A percentile compares a stretch with the other conserved stretches of the same genome.
phyloP scores from a whole-genome alignment of 305 asterid genomes.

The Fraxinus nigra region DNA sequence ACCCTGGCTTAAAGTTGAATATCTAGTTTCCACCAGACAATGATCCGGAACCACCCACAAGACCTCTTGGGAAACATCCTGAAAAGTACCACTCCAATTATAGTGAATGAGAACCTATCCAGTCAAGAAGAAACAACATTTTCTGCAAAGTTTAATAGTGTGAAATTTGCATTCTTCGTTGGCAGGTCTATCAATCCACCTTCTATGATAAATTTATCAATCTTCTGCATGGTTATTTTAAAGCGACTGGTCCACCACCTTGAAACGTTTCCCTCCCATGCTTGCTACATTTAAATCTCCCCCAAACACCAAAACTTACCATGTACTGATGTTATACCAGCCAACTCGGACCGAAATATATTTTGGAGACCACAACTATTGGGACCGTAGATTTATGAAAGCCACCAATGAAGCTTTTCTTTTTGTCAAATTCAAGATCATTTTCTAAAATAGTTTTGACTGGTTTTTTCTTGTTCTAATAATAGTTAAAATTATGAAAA shows the following conservation, averaged over 20 bases:
- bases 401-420: background rate
- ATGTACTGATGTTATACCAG: background rate
- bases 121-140: background rate
- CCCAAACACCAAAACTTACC: background rate
- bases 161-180: background rate
- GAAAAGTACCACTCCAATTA: background rate
- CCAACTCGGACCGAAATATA: background rate
- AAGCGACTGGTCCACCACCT: background rate
- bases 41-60: background rate
- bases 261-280: background rate
- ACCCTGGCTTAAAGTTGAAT: background rate
- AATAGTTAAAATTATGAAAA: background rate
- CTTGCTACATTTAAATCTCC: background rate
- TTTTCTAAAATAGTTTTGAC: background rate
- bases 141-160: background rate
- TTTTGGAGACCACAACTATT: background rate
- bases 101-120: background rate
- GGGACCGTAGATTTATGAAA: background rate
- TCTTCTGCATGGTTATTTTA: background rate
- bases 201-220: background rate
- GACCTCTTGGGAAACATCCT: background rate
- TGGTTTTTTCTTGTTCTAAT: background rate
- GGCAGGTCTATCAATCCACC: background rate
- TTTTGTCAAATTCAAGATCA: background rate
- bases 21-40: background rate